phyloP scores from a whole-genome alignment of 208 protist genomes.

The Vickermania ingenoplastis region DNA sequence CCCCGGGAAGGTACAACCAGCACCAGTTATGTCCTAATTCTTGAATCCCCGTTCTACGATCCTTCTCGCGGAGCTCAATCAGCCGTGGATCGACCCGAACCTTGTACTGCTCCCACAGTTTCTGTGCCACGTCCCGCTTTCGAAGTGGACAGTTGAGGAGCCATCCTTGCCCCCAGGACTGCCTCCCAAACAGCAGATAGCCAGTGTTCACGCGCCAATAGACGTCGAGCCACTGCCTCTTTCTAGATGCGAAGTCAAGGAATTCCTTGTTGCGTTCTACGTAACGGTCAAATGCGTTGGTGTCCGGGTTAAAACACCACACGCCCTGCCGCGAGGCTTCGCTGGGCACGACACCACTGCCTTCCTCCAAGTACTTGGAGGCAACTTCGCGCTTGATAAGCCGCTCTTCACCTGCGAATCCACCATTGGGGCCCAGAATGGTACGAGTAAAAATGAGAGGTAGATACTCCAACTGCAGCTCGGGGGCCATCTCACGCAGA shows the following conservation, averaged over 20 bases:
- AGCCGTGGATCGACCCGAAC: conserved; percentile 78
- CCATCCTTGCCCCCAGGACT: conserved; percentile 86
- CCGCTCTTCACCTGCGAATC: conserved; percentile 85
- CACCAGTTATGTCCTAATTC: conserved; percentile 90
- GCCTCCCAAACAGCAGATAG: conserved; percentile 81
- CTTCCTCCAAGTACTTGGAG: conserved; percentile 67
- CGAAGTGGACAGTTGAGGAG: conserved; percentile 84
- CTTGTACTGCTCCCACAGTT: conserved; percentile 91
- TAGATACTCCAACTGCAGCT: conserved; percentile 85
- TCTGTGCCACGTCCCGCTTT: conserved; percentile 83
- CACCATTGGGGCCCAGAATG: conserved; percentile 80
- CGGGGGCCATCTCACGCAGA: conserved; percentile 72
- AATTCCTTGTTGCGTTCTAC: conserved; percentile 84
- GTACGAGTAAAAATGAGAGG: conserved; percentile 83
- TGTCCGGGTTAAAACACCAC: conserved; percentile 87
- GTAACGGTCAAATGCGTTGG: conserved; percentile 78
- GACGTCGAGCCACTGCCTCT: conserved; percentile 88
- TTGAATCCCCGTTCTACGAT: conserved; percentile 83
- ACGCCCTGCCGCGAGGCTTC: conserved; percentile 62
- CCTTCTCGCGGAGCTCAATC: conserved; percentile 84
- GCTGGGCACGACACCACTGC: conserved; percentile 51
- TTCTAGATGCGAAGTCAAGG: conserved; percentile 85
- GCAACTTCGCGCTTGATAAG: conserved; percentile 86
- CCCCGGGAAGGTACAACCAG: conserved; percentile 87
- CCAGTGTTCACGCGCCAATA: conserved; percentile 91